Conservation (phyloP, 768 basidiomycete species). For the Nidularia sp. region DNA sequence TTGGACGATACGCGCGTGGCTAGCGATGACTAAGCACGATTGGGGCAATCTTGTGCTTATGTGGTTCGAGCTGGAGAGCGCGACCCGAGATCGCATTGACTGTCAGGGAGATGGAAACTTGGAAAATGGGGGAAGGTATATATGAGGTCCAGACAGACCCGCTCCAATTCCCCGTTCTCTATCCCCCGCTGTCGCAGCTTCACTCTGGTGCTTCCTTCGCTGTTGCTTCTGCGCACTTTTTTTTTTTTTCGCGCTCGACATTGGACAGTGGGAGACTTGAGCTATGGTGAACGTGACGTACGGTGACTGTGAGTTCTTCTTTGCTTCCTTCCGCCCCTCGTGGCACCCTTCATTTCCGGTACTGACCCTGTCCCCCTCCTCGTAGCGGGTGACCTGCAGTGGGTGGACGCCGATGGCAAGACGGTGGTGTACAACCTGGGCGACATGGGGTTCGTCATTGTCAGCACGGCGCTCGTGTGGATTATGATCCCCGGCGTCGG, state of each 20-base stretch:
- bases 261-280: background rate
- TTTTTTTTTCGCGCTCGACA: background rate
- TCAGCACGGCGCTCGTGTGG: constrained; percentile 78
- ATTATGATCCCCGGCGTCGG: constrained; percentile 85
- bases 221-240: background rate
- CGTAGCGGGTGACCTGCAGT: constrained; percentile 32
- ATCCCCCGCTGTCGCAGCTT: background rate
- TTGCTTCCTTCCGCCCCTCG: background rate
- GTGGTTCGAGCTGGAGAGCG: background rate
- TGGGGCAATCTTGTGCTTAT: background rate
- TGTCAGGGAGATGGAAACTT: background rate
- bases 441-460: constrained; percentile 55
- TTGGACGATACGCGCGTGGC: background rate
- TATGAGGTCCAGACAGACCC: background rate
- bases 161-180: background rate
- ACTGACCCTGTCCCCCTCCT: constrained; percentile 1
- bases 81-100: background rate
- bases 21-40: background rate
- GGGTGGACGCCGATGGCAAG: constrained; percentile 22
- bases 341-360: background rate
- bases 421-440: constrained; percentile 40
- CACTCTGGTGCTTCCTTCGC: background rate
- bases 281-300: background rate
- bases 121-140: background rate
- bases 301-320: background rate